Base-by-base conservation (phyloP, 805 yeast species). In the Komagataella pseudopastoris region DNA sequence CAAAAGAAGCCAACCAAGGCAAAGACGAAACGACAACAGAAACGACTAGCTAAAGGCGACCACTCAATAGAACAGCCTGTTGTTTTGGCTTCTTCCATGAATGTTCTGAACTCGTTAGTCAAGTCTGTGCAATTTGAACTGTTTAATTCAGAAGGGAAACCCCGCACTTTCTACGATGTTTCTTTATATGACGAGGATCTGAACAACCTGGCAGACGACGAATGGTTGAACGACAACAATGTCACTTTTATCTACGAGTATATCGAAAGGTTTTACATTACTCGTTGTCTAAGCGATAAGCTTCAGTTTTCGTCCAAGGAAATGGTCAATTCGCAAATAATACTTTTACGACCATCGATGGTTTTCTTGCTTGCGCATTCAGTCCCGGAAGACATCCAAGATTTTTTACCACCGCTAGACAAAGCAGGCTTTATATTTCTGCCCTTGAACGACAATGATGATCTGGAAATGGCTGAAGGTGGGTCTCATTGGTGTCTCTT, bases 401-500 rank as follows among this genome's bases (percentile, higher is more conserved):
- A 66, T 5, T 64, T 77, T 30, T 58, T 78, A 23, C 83, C 83
- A 0, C 61, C 68, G 0, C 52, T 78, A 4, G 69, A 68, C 12
- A 56, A 64, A 1, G 66, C 78, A 2, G 64, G 68, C 12, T 77
- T 80, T 56, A 70, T 85, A 1, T 84, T 86, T 55, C 61, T 84
- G 45, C 93, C 91, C 0, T 69, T 84, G 24, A 85, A 83, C 61
- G 84, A 78, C 59, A 80, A 77, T 54, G 83, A 74, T 48, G 83
- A 80, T 51, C 67, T 79, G 46, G 83, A 74, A 48, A 66, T 67
- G 0, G 77, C 75, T 2, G 85, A 78, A 54, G 81, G 82, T 16
- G 93, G 91, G 1, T 80, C 80, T 48, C 93, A 86, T 64, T 85
- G 95, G 93, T 80, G 86, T 0, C 64, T 86, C 14, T 71, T 81